phyloP scores from a whole-genome alignment of 768 basidiomycete genomes.

The Sutorius australiensis region DNA sequence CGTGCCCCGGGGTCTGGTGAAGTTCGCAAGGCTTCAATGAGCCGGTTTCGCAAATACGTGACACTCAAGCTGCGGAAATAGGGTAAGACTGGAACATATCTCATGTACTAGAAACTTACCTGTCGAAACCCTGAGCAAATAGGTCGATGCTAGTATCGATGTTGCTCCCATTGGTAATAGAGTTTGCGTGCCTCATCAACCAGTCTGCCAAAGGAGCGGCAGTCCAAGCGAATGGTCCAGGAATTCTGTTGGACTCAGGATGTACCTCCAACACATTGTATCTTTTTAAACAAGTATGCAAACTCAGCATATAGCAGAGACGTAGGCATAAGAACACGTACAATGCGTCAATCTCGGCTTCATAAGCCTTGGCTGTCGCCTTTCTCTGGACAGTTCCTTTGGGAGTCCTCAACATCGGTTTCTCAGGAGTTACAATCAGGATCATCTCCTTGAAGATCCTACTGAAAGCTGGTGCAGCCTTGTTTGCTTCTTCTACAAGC shows the following conservation, averaged over 20 bases:
- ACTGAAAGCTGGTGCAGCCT: conserved; percentile 37
- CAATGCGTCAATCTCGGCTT: too few relatives aligned
- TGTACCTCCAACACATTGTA: too few relatives aligned
- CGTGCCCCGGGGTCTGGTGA: conserved; percentile 22
- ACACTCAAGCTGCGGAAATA: conserved; percentile 17
- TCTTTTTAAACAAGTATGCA: too few relatives aligned
- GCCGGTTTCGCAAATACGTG: conserved; percentile 15
- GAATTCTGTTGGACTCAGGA: too few relatives aligned
- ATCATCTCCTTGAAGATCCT: conserved; percentile 52
- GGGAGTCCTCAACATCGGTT: conserved; percentile 42
- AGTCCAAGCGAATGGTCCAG: too few relatives aligned
- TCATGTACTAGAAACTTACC: too few relatives aligned
- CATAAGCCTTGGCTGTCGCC: conserved; percentile 25
- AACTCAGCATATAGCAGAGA: neutral
- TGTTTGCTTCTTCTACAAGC: conserved; percentile 43
- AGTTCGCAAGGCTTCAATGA: conserved; percentile 15
- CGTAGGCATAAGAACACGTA: too few relatives aligned
- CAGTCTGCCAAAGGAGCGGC: too few relatives aligned
- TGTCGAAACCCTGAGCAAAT: too few relatives aligned
- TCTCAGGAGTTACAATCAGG: conserved; percentile 37
- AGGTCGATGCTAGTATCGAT: too few relatives aligned
- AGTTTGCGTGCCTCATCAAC: too few relatives aligned
- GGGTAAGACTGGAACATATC: neutral
- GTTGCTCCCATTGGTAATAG: too few relatives aligned
- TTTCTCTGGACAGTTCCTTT: conserved; percentile 47